A percentile compares a stretch with the other conserved stretches of the same genome.
Evolutionary conservation across 345 rosid species (phyloP).

Genomic region (Dipteronia sinensis): DNA sequence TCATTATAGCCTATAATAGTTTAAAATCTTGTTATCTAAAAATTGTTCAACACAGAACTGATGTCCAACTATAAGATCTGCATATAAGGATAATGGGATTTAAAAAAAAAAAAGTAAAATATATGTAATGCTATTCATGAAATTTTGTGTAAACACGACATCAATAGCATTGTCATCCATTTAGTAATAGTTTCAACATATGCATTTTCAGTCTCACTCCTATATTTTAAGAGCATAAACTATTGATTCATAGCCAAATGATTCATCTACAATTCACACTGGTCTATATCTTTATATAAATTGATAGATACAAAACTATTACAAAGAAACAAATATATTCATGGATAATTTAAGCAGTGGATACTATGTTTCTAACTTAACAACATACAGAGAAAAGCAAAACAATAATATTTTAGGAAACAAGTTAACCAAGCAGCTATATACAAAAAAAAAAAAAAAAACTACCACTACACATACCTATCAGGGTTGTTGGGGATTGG

Average conservation of each 20-base stretch:
- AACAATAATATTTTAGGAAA: not conserved
- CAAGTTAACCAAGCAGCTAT: not conserved
- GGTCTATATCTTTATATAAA: not conserved
- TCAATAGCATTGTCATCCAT: not conserved
- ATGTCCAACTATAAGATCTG: no score
- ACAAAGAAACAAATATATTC: constrained; percentile 6
- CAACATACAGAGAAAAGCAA: not conserved
- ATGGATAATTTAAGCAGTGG: not conserved
- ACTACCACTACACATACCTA: constrained; percentile 47
- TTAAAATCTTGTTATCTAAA: not conserved
- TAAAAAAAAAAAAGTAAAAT: not conserved
- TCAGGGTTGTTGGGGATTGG: constrained; percentile 59
- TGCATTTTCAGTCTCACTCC: not conserved
- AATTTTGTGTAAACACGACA: not conserved
- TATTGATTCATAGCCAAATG: not conserved
- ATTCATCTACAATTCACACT: not conserved
- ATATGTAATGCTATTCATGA: not conserved
- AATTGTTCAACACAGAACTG: not conserved
- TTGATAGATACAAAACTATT: not conserved
- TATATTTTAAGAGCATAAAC: not conserved
- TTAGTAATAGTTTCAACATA: not conserved
- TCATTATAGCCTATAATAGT: not conserved
- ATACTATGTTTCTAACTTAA: not conserved
- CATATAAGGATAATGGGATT: not conserved
- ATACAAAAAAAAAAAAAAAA: not conserved